A percentile compares a stretch with the other conserved stretches of the same genome.
phyloP scores from a whole-genome alignment of 352 stramenopile species.

The Globisporangium iwayamae region DNA sequence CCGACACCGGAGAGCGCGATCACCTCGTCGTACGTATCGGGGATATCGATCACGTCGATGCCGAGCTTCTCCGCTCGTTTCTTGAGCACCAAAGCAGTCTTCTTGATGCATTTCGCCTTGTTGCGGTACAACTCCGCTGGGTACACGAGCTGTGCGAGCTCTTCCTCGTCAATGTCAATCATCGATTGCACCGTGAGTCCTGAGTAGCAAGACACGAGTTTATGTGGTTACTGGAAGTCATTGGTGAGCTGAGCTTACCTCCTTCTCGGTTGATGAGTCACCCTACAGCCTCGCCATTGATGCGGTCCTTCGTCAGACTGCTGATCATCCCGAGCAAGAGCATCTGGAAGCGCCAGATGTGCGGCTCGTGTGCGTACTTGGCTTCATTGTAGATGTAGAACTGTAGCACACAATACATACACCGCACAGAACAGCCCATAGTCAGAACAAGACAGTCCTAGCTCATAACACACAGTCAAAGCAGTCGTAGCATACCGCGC shows the following conservation, averaged over 20 bases:
- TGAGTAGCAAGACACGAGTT: slow-evolving; percentile 7
- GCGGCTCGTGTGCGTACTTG: slow-evolving; percentile 21
- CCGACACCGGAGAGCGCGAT: slow-evolving; percentile 91
- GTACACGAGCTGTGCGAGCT: slow-evolving; percentile 86
- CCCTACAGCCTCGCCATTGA: slow-evolving; percentile 68
- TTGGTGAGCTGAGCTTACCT: slow-evolving; percentile 13
- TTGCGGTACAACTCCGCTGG: slow-evolving; percentile 94
- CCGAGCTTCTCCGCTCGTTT: slow-evolving; percentile 19
- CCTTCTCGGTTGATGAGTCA: slow-evolving; percentile 58
- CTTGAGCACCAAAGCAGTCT: slow-evolving; percentile 46
- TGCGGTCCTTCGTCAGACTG: slow-evolving; percentile 95
- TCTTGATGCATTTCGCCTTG: slow-evolving; percentile 95
- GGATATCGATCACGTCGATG: slow-evolving; percentile 75
- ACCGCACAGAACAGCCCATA: neutral
- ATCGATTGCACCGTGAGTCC: slow-evolving; percentile 88
- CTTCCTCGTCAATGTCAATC: slow-evolving; percentile 68
- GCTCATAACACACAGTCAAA: too few relatives aligned
- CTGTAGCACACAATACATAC: neutral
- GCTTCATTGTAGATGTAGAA: slow-evolving; percentile 33
- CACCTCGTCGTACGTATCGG: slow-evolving; percentile 84
- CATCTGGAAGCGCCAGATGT: slow-evolving; percentile 87
- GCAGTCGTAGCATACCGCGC: neutral
- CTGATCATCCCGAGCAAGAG: slow-evolving; percentile 95
- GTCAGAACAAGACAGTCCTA: neutral
- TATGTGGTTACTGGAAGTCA: too few relatives aligned